Evolutionary conservation across 2,329 filamentous ascomycete genomes (phyloP), one percentile per base, ranked within the genome.

Genomic region (Venturia nashicola): DNA sequence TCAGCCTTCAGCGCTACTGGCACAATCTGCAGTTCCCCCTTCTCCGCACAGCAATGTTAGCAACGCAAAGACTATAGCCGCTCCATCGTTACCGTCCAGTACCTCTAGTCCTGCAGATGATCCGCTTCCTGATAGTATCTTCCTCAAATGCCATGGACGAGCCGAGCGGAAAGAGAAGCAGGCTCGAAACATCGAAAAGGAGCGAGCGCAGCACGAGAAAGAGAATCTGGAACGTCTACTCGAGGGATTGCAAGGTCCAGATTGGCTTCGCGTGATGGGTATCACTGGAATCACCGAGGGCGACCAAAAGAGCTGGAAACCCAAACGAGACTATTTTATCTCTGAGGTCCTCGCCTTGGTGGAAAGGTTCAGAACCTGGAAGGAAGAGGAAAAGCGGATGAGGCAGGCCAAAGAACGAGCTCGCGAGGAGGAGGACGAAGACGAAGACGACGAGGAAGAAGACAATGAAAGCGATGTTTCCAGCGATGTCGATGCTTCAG

Each of bases 181-280:
- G 70, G 78, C 86, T 32, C 83, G 85, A 61, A 88, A 87, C 68
- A 86, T 87, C 64, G 85, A 88, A 70, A 82, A 83, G 66, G 85
- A 87, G 71, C 77, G 83, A 43, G 84, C 84, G 5, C 84, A 86
- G 76, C 84, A 87, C 70, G 84, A 87, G 68, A 86, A 87, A 68
- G 80, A 82, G 59, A 83, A 86, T 68, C 74, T 87, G n/a, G 84
- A 87, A 66, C 78, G 84, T 8, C 76, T 87, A 18, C 80, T 97
- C 7, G 91, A 94, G 63, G 91, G 91, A 20, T 81, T 99, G 0
- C 88, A 91, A 72, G 90, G 93, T 2, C 90, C 89, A 65, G 94
- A 97, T 74, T 99, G 94, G 94, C 80, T 97, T 64, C 87, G 89
- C 66, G 84, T 92, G 4, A 91, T 99, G 86, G 94, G 93, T 34